phyloP scores from a whole-genome alignment of 768 basidiomycete genomes.

The Hygrophoropsis aurantiaca region DNA sequence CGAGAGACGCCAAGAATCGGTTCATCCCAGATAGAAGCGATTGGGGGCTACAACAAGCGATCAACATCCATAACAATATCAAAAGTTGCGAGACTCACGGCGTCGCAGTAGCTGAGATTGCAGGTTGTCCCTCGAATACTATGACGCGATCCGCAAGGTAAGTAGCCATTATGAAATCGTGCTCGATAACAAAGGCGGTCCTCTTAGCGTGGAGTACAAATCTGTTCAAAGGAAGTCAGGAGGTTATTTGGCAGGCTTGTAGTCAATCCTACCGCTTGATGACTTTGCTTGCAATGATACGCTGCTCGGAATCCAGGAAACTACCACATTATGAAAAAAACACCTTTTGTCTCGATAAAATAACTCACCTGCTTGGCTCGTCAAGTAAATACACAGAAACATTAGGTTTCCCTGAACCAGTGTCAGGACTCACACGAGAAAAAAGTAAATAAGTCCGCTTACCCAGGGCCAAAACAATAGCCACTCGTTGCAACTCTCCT shows the following conservation, averaged over 20 bases:
- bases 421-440: constrained; percentile 6
- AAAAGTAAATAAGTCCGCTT: constrained; percentile 10
- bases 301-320: constrained; percentile 98
- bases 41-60: constrained; percentile 64
- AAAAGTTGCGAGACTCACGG: constrained; percentile 54
- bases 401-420: constrained; percentile 60
- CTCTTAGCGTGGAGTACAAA: constrained; percentile 97
- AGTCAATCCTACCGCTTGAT: constrained; percentile 76
- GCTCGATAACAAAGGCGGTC: constrained; percentile 98
- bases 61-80: constrained; percentile 2
- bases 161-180: constrained; percentile 99
- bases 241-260: neutral
- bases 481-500: constrained; percentile 97
- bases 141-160: constrained; percentile 98
- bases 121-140: constrained; percentile 87
- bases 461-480: constrained; percentile 92
- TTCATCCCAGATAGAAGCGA: constrained; percentile 97
- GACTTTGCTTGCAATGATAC: constrained; percentile 96
- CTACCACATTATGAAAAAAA: constrained; percentile 32
- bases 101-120: constrained; percentile 84
- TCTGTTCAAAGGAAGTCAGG: constrained; percentile 31
- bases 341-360: neutral
- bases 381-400: constrained; percentile 93
- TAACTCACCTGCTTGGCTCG: constrained; percentile 76
- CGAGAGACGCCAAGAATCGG: constrained; percentile 90